These are phyloP conservation scores for Chytriomyces confervae DNA, from an alignment of 192 early-diverging fungal species.

Conservation along the genomic window DNA sequence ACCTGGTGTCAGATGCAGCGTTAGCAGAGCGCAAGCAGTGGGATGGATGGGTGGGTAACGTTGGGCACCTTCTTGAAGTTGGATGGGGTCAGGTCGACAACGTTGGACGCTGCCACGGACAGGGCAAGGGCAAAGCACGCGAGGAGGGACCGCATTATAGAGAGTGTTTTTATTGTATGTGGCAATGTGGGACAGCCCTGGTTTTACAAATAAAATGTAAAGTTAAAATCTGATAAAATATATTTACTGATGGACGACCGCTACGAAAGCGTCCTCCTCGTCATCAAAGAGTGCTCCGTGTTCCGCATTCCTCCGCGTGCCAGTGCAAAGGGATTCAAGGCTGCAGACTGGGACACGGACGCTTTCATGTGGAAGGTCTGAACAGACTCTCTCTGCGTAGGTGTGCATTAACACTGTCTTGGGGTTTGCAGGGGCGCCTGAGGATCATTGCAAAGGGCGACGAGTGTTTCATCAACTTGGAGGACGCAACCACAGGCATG, in stretches of 20 bases:
- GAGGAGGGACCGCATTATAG: background rate
- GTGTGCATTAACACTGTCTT: too few species aligned
- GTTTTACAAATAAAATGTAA: too few species aligned
- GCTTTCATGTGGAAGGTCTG: constrained; percentile 71
- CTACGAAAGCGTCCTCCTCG: constrained; percentile 79
- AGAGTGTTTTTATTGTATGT: background rate
- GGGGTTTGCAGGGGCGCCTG: constrained; percentile 59
- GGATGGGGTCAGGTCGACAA: constrained; percentile 58
- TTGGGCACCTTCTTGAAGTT: constrained; percentile 63
- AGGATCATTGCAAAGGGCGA: constrained; percentile 71
- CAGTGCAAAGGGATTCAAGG: constrained; percentile 70
- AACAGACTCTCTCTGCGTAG: too few species aligned
- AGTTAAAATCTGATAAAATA: background rate
- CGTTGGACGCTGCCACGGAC: constrained; percentile 38
- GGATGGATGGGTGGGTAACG: too few species aligned
- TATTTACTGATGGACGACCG: constrained; percentile 50
- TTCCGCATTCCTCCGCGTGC: constrained; percentile 75
- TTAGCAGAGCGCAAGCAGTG: too few species aligned
- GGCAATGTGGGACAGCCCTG: background rate
- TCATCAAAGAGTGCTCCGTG: constrained; percentile 78
- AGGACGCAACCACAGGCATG: constrained; percentile 44
- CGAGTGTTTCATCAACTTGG: constrained; percentile 74
- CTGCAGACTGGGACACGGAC: constrained; percentile 83
- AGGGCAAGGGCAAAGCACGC: background rate
- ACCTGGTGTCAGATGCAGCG: background rate